Base-by-base conservation (phyloP, 331 rosid species). In the Arachis monticola region DNA sequence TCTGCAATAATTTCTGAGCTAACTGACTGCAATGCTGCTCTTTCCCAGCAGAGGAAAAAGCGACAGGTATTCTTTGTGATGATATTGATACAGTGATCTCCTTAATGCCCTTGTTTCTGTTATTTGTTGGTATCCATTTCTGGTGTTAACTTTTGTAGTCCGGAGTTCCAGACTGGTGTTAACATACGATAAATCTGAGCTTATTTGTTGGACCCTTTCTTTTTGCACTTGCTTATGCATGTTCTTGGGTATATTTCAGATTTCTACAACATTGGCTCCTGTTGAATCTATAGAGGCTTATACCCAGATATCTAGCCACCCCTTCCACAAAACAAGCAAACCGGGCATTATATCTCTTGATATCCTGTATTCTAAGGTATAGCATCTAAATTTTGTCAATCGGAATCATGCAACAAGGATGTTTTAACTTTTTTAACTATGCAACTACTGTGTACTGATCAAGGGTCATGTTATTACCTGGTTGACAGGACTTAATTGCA, bases 261-360 rank as follows among this genome's bases (percentile, higher is more conserved):
- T 68, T 13, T 48, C 40, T 68, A 58, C 27, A 65, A 50, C 94
- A 0, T 82, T 95, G 91, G 93, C 97, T 78, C 80, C 98, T 42
- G 50, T 87, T 86, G 98, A 90, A 12, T 90, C 86, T 73, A 3
- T 95, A 57, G 99, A 89, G 83, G 82, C 88, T 67, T 95, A 88
- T 78, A 95, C 97, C 45, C 99, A 92, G 81, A 95, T 92, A 79
- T 92, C 99, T 69, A 95, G 99, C 67, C 99, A 95, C 44, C 99
- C 99, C 59, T 87, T 95, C 65, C 97, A 95, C 82, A 95, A 89
- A 87, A 95, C 99, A 13, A 95, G 65, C 92, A 95, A 92, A 82
- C 99, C 96, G 45, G 99, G 99, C 67, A 88, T 95, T 83, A 60
- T 72, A 77, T 89, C 93, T 64, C 83, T 95, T 68, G 99, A 95